Evolutionary conservation across 768 basidiomycete species (phyloP), one percentile per base, ranked within the genome.

Genomic region (Galerina sulciceps): DNA sequence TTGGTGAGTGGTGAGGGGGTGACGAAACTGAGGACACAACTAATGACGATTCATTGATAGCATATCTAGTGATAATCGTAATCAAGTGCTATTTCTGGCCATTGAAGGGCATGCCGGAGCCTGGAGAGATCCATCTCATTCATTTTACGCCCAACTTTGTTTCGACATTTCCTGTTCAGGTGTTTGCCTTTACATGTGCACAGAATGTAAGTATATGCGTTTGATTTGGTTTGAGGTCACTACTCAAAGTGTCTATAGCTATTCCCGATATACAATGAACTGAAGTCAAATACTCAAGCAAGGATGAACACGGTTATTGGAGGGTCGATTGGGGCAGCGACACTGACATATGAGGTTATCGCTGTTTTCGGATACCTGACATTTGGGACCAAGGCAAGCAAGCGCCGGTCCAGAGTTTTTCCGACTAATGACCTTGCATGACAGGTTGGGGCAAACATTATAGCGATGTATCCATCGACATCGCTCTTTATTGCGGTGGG

Each of bases 201-300:
- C 94, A 96, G 80, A 96, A 96, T 69, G 94, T 95, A 71, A 64
- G 87, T 67, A 26, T 22, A 36, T 56, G 17, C 22, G 23, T 52
- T 57, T 40, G 62, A 57, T 22, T 34, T 18, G 23, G 26, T 22
- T 17, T 51, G 43, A 23, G 4, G 17, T 41, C 46, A 41, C n/a
- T 48, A 41, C n/a, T 55, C 10, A 5, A 36, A 45, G 10, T 52
- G 54, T 13, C 49, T 42, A 3, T 40, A 99, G 93, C 75, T 99
- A 15, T 97, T 98, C 74, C 93, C 94, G 1, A 87, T 97, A 52
- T 96, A 89, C 76, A 98, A 98, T 70, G 96, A 99, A 73, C 80
- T 99, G 35, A 82, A 82, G 65, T 77, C 76, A 31, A 97, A 96
- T 70, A 85, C 87, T 1, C 96, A 97, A 70, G 66, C 74, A 44